A percentile compares a stretch with the other conserved stretches of the same genome.
These are phyloP conservation scores for Yarrowia divulgata DNA, from an alignment of 805 yeast genomes.

Conservation along the genomic window DNA sequence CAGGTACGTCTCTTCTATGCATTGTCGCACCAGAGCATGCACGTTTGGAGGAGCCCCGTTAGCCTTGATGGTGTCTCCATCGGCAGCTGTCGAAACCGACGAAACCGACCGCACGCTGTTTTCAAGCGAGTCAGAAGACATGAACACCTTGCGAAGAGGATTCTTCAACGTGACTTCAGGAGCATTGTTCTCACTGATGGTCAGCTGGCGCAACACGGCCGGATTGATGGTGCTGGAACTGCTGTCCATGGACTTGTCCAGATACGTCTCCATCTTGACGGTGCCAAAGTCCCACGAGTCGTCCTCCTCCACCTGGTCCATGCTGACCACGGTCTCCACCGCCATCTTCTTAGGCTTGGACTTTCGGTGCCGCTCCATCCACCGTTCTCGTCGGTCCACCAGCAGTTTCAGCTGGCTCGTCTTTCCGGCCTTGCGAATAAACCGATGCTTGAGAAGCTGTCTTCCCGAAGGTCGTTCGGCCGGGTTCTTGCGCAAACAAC, in stretches of 20 bases:
- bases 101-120: neutral
- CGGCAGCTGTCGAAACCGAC: neutral
- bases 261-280: constrained; percentile 42
- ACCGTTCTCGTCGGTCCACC: constrained; percentile 25
- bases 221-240: constrained; percentile 17
- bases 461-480: constrained; percentile 66
- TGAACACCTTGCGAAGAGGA: constrained; percentile 16
- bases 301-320: constrained; percentile 43
- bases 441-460: constrained; percentile 61
- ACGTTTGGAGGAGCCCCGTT: neutral
- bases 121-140: constrained; percentile 9
- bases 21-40: constrained; percentile 8
- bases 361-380: constrained; percentile 29
- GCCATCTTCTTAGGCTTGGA: constrained; percentile 40
- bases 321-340: constrained; percentile 24
- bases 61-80: neutral
- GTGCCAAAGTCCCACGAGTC: constrained; percentile 54
- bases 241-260: constrained; percentile 25
- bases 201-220: constrained; percentile 5
- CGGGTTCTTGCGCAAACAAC: constrained; percentile 75
- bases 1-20: constrained; percentile 28
- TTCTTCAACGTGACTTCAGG: constrained; percentile 33
- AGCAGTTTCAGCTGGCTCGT: constrained; percentile 3
- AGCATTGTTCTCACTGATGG: constrained; percentile 2
- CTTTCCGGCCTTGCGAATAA: constrained; percentile 45